phyloP scores from a whole-genome alignment of 768 basidiomycete species.

The Suillus paluster region DNA sequence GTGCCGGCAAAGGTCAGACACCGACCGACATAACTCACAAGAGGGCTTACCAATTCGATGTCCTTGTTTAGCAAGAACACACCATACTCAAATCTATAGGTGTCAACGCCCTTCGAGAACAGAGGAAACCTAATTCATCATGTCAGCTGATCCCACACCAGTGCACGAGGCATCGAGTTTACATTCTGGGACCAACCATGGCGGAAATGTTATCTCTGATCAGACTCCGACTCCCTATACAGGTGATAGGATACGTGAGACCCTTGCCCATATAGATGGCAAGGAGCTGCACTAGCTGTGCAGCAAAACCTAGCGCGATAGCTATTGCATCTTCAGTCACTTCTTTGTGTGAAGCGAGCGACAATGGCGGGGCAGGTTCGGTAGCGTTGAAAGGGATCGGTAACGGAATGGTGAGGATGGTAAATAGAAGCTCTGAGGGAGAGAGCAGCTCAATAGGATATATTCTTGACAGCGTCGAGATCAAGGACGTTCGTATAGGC shows the following conservation, averaged over 20 bases:
- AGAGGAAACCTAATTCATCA: slow-evolving; percentile 79
- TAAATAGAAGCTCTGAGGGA: slow-evolving; percentile 85
- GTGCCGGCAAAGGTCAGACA: slow-evolving; percentile 10
- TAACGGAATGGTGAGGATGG: slow-evolving; percentile 85
- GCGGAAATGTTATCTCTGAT: slow-evolving; percentile 92
- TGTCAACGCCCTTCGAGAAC: slow-evolving; percentile 93
- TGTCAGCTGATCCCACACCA: slow-evolving; percentile 16
- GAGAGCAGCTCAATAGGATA: slow-evolving; percentile 91
- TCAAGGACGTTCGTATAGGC: slow-evolving; percentile 62
- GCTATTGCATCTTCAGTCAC: slow-evolving; percentile 88
- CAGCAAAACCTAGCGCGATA: slow-evolving; percentile 89
- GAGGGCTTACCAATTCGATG: slow-evolving; percentile 79
- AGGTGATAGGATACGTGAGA: slow-evolving; percentile 89
- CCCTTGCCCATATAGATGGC: slow-evolving; percentile 76
- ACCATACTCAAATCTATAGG: slow-evolving; percentile 96
- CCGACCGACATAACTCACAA: not conserved
- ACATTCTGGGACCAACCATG: slow-evolving; percentile 96
- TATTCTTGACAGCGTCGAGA: slow-evolving; percentile 73
- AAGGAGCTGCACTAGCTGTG: slow-evolving; percentile 83
- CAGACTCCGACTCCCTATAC: slow-evolving; percentile 86
- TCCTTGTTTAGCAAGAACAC: slow-evolving; percentile 97
- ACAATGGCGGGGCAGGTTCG: slow-evolving; percentile 85
- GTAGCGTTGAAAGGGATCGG: slow-evolving; percentile 78
- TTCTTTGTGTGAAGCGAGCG: slow-evolving; percentile 63
- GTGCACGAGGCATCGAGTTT: slow-evolving; percentile 36